Conservation (phyloP, 2,329 filamentous ascomycete species). For the Paecilomyces sp. region DNA sequence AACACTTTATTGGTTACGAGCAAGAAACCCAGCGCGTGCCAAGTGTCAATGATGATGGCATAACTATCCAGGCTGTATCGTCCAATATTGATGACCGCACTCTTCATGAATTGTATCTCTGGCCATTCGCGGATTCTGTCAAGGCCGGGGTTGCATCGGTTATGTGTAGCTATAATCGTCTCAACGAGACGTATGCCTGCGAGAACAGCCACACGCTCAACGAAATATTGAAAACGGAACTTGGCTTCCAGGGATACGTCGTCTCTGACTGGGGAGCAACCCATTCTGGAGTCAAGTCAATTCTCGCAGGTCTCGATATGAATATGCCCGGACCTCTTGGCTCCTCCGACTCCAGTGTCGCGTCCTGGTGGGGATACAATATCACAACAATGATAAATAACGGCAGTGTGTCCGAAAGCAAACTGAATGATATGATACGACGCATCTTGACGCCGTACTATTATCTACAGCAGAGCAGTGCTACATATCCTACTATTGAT, state of each 20-base stretch:
- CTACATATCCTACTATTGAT: conserved; percentile 17
- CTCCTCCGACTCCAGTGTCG: background rate
- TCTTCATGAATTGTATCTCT: conserved; percentile 56
- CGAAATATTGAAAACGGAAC: conserved; percentile 43
- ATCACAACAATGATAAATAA: conserved; percentile 30
- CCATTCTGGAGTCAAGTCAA: conserved; percentile 35
- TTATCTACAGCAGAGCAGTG: conserved; percentile 35
- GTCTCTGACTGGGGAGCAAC: conserved; percentile 40
- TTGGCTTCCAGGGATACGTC: conserved; percentile 45
- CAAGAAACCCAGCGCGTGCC: conserved; percentile 60
- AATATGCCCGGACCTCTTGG: conserved; percentile 16
- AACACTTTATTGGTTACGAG: conserved; percentile 57
- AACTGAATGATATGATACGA: conserved; percentile 41
- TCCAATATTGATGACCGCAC: conserved; percentile 58
- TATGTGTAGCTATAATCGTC: conserved; percentile 48
- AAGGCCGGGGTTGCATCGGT: conserved; percentile 49
- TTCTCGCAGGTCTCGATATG: conserved; percentile 39
- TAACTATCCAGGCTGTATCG: conserved; percentile 40
- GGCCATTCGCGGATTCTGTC: conserved; percentile 56
- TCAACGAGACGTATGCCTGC: conserved; percentile 45
- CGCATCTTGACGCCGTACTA: conserved; percentile 42
- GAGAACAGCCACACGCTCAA: conserved; percentile 42
- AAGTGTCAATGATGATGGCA: conserved; percentile 32
- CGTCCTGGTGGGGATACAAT: conserved; percentile 27
- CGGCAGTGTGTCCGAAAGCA: conserved; percentile 30